Percentiles rank a stretch among this genome's conserved stretches.
Conservation (phyloP, 768 basidiomycete genomes). For the Russula sp. region DNA sequence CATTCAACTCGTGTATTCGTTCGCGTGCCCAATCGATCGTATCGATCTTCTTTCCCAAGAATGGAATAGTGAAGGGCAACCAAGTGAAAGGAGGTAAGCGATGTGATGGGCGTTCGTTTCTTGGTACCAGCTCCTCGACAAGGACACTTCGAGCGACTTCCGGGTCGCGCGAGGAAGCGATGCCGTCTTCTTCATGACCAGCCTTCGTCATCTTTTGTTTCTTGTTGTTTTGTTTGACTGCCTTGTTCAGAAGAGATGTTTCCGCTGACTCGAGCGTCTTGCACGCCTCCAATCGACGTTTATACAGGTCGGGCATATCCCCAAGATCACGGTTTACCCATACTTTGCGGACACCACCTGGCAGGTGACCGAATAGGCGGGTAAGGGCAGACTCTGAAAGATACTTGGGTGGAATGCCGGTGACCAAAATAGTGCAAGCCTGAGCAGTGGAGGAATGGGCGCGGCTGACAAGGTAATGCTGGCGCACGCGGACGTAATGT, state of each 20-base stretch:
- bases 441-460: constrained; percentile 75
- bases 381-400: constrained; percentile 66
- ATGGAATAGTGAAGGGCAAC: constrained; percentile 54
- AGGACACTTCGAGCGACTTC: constrained; percentile 34
- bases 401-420: constrained; percentile 79
- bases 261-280: constrained; percentile 86
- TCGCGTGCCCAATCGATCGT: constrained; percentile 84
- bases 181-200: constrained; percentile 22
- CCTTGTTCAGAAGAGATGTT: constrained; percentile 70
- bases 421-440: constrained; percentile 87
- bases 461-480: constrained; percentile 74
- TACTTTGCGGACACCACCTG: constrained; percentile 85
- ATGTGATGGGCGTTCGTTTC: constrained; percentile 72
- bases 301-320: constrained; percentile 79
- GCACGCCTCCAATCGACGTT: constrained; percentile 69
- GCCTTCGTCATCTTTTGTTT: constrained; percentile 47
- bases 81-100: constrained; percentile 54
- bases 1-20: constrained; percentile 55
- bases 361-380: constrained; percentile 71
- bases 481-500: constrained; percentile 76
- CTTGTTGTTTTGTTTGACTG: constrained; percentile 62
- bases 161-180: constrained; percentile 31
- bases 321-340: constrained; percentile 93
- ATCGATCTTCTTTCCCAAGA: constrained; percentile 90
- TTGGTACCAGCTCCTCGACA: constrained; percentile 55